phyloP scores from a whole-genome alignment of 345 rosid species.

The Capsella bursapastoris region DNA sequence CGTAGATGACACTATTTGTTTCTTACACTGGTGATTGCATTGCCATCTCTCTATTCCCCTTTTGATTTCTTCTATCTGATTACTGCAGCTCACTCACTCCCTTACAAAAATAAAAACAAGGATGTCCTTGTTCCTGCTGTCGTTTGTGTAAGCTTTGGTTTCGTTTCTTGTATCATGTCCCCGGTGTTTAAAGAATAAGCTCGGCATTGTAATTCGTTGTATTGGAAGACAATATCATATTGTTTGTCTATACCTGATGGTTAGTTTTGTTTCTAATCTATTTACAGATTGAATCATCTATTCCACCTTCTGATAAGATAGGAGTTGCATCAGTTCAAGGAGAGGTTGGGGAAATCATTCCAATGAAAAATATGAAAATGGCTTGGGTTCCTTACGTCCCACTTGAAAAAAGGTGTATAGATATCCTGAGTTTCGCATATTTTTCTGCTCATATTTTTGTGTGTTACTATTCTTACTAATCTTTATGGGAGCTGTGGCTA shows the following conservation, averaged over 20 bases:
- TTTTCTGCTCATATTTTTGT: not conserved
- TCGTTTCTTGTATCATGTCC: not conserved
- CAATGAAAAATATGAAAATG: constrained; percentile 96
- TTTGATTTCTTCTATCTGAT: constrained; percentile 21
- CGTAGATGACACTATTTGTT: not conserved
- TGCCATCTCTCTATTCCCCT: not conserved
- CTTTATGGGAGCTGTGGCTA: constrained; percentile 19
- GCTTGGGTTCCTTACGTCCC: constrained; percentile 94
- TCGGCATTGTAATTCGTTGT: not conserved
- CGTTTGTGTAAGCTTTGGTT: constrained; percentile 72
- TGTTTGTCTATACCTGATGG: not conserved
- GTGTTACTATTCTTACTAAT: constrained; percentile 1
- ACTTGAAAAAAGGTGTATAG: constrained; percentile 65
- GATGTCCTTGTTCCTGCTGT: constrained; percentile 62
- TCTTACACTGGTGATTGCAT: not conserved
- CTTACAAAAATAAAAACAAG: constrained; percentile 50
- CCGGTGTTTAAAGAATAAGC: not conserved
- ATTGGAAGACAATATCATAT: constrained; percentile 7
- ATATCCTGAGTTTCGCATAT: not conserved
- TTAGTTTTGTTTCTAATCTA: not conserved
- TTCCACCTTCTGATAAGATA: constrained; percentile 89
- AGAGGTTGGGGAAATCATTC: constrained; percentile 75
- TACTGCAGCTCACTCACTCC: constrained; percentile 80
- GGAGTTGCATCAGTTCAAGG: constrained; percentile 83
- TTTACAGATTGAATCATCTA: constrained; percentile 72